A percentile compares a stretch with the other conserved stretches of the same genome.
phyloP scores from a whole-genome alignment of 306 rosid species.

The Macrotyloma uniflorum region DNA sequence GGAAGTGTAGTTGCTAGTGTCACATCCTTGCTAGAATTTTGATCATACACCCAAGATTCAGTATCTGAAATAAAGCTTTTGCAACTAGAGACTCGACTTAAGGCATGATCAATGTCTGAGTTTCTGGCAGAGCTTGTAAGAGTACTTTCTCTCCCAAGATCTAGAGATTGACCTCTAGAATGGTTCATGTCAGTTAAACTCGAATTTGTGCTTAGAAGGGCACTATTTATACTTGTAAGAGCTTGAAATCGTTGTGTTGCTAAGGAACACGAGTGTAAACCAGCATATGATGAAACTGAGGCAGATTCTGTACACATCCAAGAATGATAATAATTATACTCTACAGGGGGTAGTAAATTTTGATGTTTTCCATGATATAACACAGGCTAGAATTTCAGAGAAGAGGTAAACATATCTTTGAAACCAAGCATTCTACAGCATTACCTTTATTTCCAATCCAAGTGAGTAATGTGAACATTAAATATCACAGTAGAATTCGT shows the following conservation, averaged over 20 bases:
- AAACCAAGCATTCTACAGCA: not conserved
- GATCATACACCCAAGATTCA: slow-evolving; percentile 57
- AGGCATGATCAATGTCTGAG: slow-evolving; percentile 45
- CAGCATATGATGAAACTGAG: slow-evolving; percentile 56
- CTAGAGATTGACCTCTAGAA: slow-evolving; percentile 61
- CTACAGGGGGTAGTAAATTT: not conserved
- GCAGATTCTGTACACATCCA: slow-evolving; percentile 52
- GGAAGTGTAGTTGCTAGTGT: slow-evolving; percentile 34
- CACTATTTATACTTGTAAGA: slow-evolving; percentile 69
- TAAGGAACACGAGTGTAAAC: slow-evolving; percentile 61
- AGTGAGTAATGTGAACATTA: not conserved
- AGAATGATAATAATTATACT: slow-evolving; percentile 18
- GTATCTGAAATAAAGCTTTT: slow-evolving; percentile 54
- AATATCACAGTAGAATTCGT: not conserved
- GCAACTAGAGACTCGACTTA: slow-evolving; percentile 59
- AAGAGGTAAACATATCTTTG: not conserved
- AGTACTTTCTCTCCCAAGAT: slow-evolving; percentile 51
- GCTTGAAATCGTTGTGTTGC: slow-evolving; percentile 83
- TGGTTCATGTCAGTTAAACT: slow-evolving; percentile 46
- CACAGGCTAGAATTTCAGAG: slow-evolving; percentile 15
- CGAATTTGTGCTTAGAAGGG: slow-evolving; percentile 45
- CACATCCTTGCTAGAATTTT: slow-evolving; percentile 46
- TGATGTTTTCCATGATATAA: slow-evolving; percentile 8
- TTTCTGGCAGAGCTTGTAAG: slow-evolving; percentile 46
- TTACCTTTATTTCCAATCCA: not conserved